Evolutionary conservation across 1,139 yeast genomes (phyloP), one percentile per base, ranked within the genome.

Genomic region (Taiozyma onychis): DNA sequence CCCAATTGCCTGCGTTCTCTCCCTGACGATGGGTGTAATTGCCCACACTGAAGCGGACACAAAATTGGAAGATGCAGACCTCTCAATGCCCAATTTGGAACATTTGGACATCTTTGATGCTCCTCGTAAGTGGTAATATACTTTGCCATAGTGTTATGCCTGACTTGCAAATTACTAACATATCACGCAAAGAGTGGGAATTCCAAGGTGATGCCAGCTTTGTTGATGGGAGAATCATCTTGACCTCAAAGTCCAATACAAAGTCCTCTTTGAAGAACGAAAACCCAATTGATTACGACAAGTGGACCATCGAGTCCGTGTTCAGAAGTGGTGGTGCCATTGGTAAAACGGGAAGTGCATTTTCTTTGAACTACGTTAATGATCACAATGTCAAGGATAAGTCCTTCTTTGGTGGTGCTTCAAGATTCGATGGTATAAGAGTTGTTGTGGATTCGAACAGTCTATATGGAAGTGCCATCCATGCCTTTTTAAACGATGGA

Each of bases 251-350:
- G 26, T 68, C 74, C 9, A 57, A 62, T 3, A 51, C 69, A 9
- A 51, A 54, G n/a, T 85, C 85, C 7, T 65, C 79, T 0, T 50
- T 83, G 3, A 81, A 86, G 85, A 60, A 59, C 39, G 51, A 54
- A 3, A 37, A 50, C 2, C 47, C 53, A 5, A 39, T 61, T 6
- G 47, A 59, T 6, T 54, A 57, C 3, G 65, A 74, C 10, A 77
- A 78, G 41, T 83, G 86, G 76, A 80, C 89, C 0, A 57, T 80
- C 13, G 90, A 85, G 58, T 62, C 79, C 46, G 76, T 83, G 2
- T 75, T 84, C 57, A 75, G 91, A 65, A 78, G 86, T 43, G 63
- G 78, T 7, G 86, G 86, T 9, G 61, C 65, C 11, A 52, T 54
- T 32, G 81, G 80, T 0, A 58, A 62, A 41, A 71, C 76, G 0